Base-by-base conservation (phyloP, 2,329 filamentous ascomycete species). In the Ceratocystis variospora region DNA sequence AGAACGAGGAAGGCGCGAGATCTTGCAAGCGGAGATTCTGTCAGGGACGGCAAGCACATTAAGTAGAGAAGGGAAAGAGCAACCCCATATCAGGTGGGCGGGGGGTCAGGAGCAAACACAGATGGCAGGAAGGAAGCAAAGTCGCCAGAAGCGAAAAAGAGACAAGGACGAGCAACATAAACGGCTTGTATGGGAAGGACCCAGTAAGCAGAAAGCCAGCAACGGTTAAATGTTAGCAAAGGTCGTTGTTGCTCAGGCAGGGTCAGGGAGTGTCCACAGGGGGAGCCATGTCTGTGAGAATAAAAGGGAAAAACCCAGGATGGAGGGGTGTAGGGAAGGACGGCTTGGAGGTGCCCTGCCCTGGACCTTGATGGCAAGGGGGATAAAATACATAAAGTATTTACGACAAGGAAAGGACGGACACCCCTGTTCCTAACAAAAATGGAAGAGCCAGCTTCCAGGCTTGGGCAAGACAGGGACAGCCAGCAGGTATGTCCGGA, bases 191-290 rank as follows among this genome's bases (percentile, higher is more conserved):
- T 63, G 61, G 61, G 61, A 46, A 19, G 61, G 61, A 59, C 55
- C 55, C 15, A 59, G 61, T 15, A 48, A 45, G 46, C 15, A 59
- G 61, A 25, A 48, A 45, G 28, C 25, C 44, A 63, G 25, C 61
- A 63, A 63, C 61, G 61, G 44, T 63, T 63, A 63, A 63, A 63
- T 63, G 61, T 33, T 46, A 50, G 61, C 46, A 63, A 3, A 33
- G 61, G 25, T 10, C 37, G 61, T 63, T 48, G 25, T 45, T 59
- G 55, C 55, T 59, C 55, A 59, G 55, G 55, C 31, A 59, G 55
- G 55, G 55, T 33, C 55, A 59, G 53, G 53, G 55, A 12, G 7
- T 33, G 12, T 37, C 33, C 55, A 15, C 10, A 59, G 55, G 55
- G 55, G 55, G 17, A 5, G 12, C 53, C 53, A 57, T 57, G 28